These are phyloP conservation scores for Aureobasidium lini DNA, from an alignment of 2,329 filamentous ascomycete species.

Conservation along the genomic window DNA sequence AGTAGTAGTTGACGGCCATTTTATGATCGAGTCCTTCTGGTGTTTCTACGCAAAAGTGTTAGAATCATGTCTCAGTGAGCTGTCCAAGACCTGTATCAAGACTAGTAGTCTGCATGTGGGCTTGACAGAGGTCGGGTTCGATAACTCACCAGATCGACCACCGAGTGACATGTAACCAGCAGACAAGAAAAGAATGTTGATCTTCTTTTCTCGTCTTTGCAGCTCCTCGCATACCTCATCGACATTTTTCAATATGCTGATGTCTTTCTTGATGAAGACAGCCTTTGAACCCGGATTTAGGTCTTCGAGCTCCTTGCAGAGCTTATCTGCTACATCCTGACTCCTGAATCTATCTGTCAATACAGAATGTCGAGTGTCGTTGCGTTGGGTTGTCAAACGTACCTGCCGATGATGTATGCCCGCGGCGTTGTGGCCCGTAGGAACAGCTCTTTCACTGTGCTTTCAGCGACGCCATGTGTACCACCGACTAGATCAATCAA, in stretches of 20 bases:
- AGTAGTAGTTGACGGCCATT: slow-evolving; percentile 48
- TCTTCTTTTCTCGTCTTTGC: slow-evolving; percentile 39
- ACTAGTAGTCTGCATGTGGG: no score
- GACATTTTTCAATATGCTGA: slow-evolving; percentile 34
- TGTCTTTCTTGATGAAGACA: slow-evolving; percentile 36
- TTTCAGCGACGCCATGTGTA: slow-evolving; percentile 37
- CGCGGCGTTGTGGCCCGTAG: slow-evolving; percentile 31
- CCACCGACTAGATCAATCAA: slow-evolving; percentile 29
- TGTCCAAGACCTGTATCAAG: no score
- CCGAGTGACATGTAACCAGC: slow-evolving; percentile 40
- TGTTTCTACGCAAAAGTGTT: slow-evolving; percentile 39
- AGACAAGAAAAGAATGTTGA: slow-evolving; percentile 51
- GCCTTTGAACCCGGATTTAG: slow-evolving; percentile 32
- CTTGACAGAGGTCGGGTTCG: not conserved
- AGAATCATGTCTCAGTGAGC: not conserved
- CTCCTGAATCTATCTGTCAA: slow-evolving; percentile 23
- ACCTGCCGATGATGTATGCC: slow-evolving; percentile 38
- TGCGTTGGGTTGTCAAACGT: not conserved
- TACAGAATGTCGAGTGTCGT: not conserved
- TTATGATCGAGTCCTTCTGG: slow-evolving; percentile 49
- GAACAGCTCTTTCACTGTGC: slow-evolving; percentile 37
- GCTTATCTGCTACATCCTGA: slow-evolving; percentile 28
- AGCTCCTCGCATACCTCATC: slow-evolving; percentile 43
- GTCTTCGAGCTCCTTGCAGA: slow-evolving; percentile 31
- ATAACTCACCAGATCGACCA: slow-evolving; percentile 26